Percentiles rank a stretch among this genome's conserved stretches.
These are phyloP conservation scores for Litchi chinensis DNA, from an alignment of 345 rosid species.

Conservation along the genomic window DNA sequence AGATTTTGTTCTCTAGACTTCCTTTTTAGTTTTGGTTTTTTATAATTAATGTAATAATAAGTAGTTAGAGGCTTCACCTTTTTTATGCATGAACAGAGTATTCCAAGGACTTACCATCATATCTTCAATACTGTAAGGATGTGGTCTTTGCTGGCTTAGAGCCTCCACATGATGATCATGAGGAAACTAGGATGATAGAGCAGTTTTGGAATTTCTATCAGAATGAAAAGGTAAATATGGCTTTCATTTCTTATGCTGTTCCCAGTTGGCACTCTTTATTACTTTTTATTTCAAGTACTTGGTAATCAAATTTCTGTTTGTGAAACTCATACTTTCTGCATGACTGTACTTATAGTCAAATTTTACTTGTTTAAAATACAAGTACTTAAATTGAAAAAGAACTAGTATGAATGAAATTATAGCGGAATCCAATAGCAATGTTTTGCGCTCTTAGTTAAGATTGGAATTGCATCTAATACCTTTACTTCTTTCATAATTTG, in stretches of 20 bases:
- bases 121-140: constrained; percentile 56
- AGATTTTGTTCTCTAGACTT: neutral
- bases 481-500: neutral
- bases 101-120: constrained; percentile 51
- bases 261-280: neutral
- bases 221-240: constrained; percentile 44
- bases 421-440: neutral
- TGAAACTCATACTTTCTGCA: neutral
- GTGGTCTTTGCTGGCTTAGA: constrained; percentile 63
- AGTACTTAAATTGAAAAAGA: neutral
- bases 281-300: neutral
- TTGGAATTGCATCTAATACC: constrained; percentile 5
- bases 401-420: neutral
- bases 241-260: neutral
- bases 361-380: neutral
- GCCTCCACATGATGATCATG: constrained; percentile 37
- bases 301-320: neutral
- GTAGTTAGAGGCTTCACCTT: neutral
- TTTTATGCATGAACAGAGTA: constrained; percentile 33
- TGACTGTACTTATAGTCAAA: neutral
- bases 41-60: neutral
- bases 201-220: constrained; percentile 59
- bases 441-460: neutral
- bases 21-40: neutral
- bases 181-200: constrained; percentile 43